Evolutionary conservation across 805 yeast genomes (phyloP).

Genomic region (Jamesozyma spencerorum): DNA sequence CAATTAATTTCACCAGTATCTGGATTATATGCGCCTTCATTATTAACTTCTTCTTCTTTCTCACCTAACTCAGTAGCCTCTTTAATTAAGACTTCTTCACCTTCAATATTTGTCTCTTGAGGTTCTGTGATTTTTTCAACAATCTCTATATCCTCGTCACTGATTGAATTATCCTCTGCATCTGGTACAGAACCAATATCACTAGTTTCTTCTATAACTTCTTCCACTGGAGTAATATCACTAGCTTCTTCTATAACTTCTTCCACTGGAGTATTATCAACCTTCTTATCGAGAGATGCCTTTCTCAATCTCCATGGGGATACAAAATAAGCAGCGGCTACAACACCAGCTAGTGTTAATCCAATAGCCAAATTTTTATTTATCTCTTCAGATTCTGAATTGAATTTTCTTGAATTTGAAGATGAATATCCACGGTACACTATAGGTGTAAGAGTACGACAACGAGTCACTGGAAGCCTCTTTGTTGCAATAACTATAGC

Average conservation of each 20-base stretch:
- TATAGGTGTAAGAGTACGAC: background rate
- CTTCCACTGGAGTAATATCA: no score
- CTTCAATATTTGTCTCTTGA: slow-evolving; percentile 20
- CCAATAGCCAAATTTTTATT: slow-evolving; percentile 1
- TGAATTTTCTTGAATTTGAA: background rate
- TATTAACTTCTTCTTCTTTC: slow-evolving; percentile 47
- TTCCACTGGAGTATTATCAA: background rate
- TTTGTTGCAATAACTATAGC: background rate
- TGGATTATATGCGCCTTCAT: slow-evolving; percentile 77
- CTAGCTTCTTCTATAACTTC: background rate
- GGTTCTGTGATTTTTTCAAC: slow-evolving; percentile 44
- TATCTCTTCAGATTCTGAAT: slow-evolving; percentile 1
- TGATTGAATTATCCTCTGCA: background rate
- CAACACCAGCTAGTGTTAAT: slow-evolving; percentile 1
- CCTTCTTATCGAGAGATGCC: background rate
- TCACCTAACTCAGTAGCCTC: slow-evolving; percentile 85
- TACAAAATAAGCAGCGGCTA: slow-evolving; percentile 2
- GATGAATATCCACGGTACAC: slow-evolving; percentile 1
- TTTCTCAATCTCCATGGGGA: background rate
- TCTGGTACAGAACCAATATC: no score
- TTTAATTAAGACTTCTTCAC: slow-evolving; percentile 83
- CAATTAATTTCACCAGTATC: slow-evolving; percentile 98
- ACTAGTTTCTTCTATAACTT: background rate
- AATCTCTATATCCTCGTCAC: slow-evolving; percentile 25
- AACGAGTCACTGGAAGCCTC: background rate